These are phyloP conservation scores for Pichia sp. DNA, from an alignment of 1,139 yeast genomes.

Conservation along the genomic window DNA sequence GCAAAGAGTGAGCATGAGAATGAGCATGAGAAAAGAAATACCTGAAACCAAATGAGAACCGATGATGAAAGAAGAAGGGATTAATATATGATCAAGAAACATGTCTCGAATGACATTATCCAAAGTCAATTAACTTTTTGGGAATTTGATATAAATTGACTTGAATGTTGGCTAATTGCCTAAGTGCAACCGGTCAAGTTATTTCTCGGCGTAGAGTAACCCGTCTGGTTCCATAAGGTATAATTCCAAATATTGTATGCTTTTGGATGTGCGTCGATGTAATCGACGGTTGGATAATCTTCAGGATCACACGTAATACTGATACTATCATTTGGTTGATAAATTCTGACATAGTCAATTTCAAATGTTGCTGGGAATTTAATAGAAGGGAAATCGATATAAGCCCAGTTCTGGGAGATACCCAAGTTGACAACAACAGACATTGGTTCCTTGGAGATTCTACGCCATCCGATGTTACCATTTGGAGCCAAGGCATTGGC, in stretches of 20 bases:
- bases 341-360: constrained; percentile 56
- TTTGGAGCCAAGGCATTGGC: constrained; percentile 50
- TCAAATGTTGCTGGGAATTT: constrained; percentile 48
- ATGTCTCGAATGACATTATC: background rate
- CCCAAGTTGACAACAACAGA: constrained; percentile 54
- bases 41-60: background rate
- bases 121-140: background rate
- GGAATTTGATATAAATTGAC: background rate
- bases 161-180: background rate
- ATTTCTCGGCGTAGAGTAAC: constrained; percentile 35
- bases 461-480: constrained; percentile 61
- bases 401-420: constrained; percentile 59
- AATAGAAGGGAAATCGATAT: constrained; percentile 54
- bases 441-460: constrained; percentile 61
- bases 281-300: constrained; percentile 51
- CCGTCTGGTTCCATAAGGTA: constrained; percentile 40
- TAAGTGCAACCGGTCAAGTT: constrained; percentile 27
- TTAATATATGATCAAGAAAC: background rate
- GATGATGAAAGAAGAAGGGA: constrained; percentile 12
- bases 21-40: background rate
- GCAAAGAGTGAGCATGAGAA: background rate
- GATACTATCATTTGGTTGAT: constrained; percentile 47
- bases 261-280: constrained; percentile 44
- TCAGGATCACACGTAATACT: constrained; percentile 52
- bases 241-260: constrained; percentile 47